A percentile compares a stretch with the other conserved stretches of the same genome.
These are phyloP conservation scores for Cryptococcus sp. DNA, from an alignment of 1,284 basidiomycete genomes.

Conservation along the genomic window DNA sequence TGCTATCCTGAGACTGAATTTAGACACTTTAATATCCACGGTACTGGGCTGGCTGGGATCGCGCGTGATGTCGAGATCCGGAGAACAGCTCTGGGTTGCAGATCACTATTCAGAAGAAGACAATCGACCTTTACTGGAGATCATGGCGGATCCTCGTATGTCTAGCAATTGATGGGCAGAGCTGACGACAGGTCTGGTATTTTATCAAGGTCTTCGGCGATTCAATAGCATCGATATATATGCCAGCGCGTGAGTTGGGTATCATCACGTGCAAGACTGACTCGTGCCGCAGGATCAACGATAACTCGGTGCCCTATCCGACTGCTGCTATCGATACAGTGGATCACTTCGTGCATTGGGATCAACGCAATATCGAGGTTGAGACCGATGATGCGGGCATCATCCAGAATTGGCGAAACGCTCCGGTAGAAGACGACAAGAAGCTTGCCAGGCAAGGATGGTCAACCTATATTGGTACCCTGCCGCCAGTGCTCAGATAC, in stretches of 20 bases:
- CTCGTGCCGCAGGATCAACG: constrained; percentile 60
- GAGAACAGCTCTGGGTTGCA: constrained; percentile 72
- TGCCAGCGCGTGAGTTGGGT: constrained; percentile 69
- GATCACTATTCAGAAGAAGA: constrained; percentile 70
- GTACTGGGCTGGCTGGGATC: constrained; percentile 66
- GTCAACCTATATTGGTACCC: constrained; percentile 37
- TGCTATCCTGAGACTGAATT: not conserved
- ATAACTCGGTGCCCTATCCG: constrained; percentile 77
- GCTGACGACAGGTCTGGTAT: constrained; percentile 62
- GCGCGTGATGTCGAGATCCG: constrained; percentile 75
- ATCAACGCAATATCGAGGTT: constrained; percentile 65
- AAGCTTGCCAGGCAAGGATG: constrained; percentile 18
- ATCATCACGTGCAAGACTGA: not conserved
- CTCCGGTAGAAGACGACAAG: constrained; percentile 46
- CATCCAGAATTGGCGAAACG: constrained; percentile 25
- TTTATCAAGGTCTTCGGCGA: constrained; percentile 69
- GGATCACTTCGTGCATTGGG: constrained; percentile 67
- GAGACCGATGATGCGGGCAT: constrained; percentile 51
- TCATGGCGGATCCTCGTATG: constrained; percentile 82
- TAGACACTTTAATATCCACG: constrained; percentile 61
- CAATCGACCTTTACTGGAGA: constrained; percentile 70
- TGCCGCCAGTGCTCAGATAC: constrained; percentile 67
- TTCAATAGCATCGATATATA: constrained; percentile 78
- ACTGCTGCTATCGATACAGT: constrained; percentile 70
- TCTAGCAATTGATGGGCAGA: constrained; percentile 18